Base-by-base conservation (phyloP, 1,284 basidiomycete species). In the Sparassis latifolia region DNA sequence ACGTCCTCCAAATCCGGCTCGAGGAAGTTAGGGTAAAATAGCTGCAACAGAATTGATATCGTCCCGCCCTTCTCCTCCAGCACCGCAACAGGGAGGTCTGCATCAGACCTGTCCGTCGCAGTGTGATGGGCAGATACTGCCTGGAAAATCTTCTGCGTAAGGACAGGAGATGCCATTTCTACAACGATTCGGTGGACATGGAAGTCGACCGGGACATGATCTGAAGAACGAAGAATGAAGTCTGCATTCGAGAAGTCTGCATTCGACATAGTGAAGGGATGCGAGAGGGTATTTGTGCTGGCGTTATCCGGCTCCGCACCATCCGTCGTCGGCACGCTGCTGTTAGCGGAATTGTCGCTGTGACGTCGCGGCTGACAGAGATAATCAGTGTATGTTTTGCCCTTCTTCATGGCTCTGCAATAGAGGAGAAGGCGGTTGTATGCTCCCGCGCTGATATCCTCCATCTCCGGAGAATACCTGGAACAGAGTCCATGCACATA, bases 141-240 rank as follows among this genome's bases (percentile, higher is more conserved):
- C 20, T 20, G 20, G 20, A 40, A 29, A 5, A 57, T 35, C 50
- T 53, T 51, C 12, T 31, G 39, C 20, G 41, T 35, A 42, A 59
- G 54, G 35, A 54, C 37, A 5, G 48, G 47, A 30, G 56, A 56
- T 4, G 45, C 49, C 20, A 48, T 31, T 1, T 39, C 28, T 4
- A 60, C 48, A 35, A 56, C 47, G 6, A 43, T 12, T 12, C 47
- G 49, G 31, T 44, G 46, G 4, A 54, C 52, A n/a, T 48, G 53
- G 40, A 58, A 56, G 27, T 56, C 51, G 5, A 53, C 51, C 5
- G 10, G 4, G 20, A 20, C 20, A 20, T 20, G 20, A 40, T 58
- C 56, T 2, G 52, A 45, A 20, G 51, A 52, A 20, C 53, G 51
- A 3, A 60, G 32, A 35, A 58, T 35, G 32, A 55, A 28, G 30